phyloP scores from a whole-genome alignment of 257 asterid species.

The Apocynum venetum region DNA sequence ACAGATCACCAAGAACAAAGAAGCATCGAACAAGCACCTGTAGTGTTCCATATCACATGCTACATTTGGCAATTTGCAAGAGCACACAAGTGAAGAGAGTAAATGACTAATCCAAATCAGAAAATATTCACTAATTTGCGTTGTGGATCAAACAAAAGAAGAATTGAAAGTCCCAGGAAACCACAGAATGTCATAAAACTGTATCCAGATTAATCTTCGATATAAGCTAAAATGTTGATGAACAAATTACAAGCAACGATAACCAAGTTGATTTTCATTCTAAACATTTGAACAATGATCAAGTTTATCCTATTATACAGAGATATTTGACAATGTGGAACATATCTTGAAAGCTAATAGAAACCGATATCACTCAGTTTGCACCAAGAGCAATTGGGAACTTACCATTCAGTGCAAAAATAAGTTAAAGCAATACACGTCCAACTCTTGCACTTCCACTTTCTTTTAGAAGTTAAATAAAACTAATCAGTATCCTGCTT shows the following conservation, averaged over 20 bases:
- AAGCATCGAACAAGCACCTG: neutral
- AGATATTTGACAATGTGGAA: constrained; percentile 33
- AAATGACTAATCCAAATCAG: constrained; percentile 6
- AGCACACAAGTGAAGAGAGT: neutral
- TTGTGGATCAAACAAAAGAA: neutral
- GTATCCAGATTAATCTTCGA: constrained; percentile 17
- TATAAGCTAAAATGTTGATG: constrained; percentile 8
- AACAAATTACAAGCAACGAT: constrained; percentile 16
- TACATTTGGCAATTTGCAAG: neutral
- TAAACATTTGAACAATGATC: constrained; percentile 17
- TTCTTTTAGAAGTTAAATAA: constrained; percentile 16
- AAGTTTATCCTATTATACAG: constrained; percentile 34
- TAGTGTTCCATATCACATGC: neutral
- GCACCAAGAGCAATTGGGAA: constrained; percentile 18
- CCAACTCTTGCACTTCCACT: constrained; percentile 11
- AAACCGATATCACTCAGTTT: constrained; percentile 21
- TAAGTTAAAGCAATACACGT: constrained; percentile 10
- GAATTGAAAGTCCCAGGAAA: neutral
- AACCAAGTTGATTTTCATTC: constrained; percentile 16
- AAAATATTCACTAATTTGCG: neutral
- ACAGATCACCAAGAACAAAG: neutral
- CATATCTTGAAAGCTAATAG: constrained; percentile 22
- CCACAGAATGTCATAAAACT: neutral
- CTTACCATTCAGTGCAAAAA: constrained; percentile 29
- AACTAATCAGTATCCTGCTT: constrained; percentile 41